Evolutionary conservation across 352 stramenopile genomes (phyloP).

Genomic region (Pythium phragmitis): DNA sequence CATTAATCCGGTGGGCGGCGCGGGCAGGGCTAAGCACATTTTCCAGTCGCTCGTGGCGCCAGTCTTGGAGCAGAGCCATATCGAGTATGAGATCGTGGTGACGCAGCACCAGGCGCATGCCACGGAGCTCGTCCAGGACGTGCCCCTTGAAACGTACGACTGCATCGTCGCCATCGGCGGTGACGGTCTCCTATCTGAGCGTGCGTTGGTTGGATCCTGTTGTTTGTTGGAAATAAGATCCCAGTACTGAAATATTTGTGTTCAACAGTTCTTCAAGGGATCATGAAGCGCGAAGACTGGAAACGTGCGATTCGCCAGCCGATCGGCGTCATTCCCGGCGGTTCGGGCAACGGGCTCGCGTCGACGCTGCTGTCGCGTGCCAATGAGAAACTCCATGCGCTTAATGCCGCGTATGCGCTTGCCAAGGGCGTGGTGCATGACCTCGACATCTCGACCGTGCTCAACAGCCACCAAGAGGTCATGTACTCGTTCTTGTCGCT

Average conservation of each 20-base stretch:
- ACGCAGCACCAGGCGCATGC: constrained; percentile 57
- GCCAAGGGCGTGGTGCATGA: constrained; percentile 61
- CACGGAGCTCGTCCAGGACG: constrained; percentile 40
- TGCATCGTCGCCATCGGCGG: constrained; percentile 67
- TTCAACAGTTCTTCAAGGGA: constrained; percentile 59
- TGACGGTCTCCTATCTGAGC: constrained; percentile 67
- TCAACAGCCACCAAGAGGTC: constrained; percentile 42
- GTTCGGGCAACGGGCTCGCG: constrained; percentile 67
- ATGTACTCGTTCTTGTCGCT: constrained; percentile 82
- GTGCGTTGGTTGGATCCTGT: constrained; percentile 30
- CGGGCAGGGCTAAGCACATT: constrained; percentile 47
- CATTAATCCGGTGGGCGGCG: constrained; percentile 66
- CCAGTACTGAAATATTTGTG: background rate
- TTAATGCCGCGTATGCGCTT: constrained; percentile 67
- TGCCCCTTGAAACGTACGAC: constrained; percentile 57
- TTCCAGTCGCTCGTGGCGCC: constrained; percentile 52
- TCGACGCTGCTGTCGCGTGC: constrained; percentile 49
- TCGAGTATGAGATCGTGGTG: constrained; percentile 52
- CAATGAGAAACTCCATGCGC: constrained; percentile 43
- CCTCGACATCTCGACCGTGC: constrained; percentile 60
- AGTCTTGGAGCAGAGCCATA: constrained; percentile 53
- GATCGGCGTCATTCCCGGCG: constrained; percentile 41
- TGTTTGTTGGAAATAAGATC: background rate
- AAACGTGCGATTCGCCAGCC: constrained; percentile 37
- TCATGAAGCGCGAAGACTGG: constrained; percentile 55